Evolutionary conservation across 2,329 filamentous ascomycete genomes (phyloP), one percentile per base, ranked within the genome.

Genomic region (Neodidymelliopsis sp.): DNA sequence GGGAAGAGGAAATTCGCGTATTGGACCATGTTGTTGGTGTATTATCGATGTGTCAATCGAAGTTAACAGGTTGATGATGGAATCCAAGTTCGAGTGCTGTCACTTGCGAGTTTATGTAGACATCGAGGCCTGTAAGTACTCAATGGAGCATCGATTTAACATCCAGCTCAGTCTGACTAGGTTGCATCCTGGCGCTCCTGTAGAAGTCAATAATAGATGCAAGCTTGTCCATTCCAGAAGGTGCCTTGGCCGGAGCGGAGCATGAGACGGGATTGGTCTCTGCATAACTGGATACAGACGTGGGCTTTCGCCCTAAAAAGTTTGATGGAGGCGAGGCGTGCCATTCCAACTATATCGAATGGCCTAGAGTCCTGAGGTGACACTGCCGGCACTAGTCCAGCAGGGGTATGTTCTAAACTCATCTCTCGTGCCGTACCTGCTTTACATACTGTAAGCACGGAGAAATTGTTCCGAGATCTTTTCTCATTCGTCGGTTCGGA

Each of bases 1-100:
- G 49, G 49, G 13, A 52, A 52, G 13, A 52, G 42, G 22, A 52
- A 42, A 24, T 52, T 52, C 3, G 49, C 49, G 49, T 46, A 47
- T 29, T 50, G 40, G 3, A 50, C 47, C 47, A 50, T 50, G 4
- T 10, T 45, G 35, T n/a, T n/a, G n/a, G n/a, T n/a, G n/a, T n/a
- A 8, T 5, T 10, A n/a, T 10, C 10, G 13, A 13, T 16, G 13
- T 1, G 12, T 30, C 11, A n/a, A 16, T 4, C 12, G 13, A 11
- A 8, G n/a, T n/a, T n/a, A n/a, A n/a, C n/a, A n/a, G n/a, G n/a
- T n/a, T n/a, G n/a, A n/a, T n/a, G n/a, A n/a, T n/a, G n/a, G n/a
- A n/a, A n/a, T n/a, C n/a, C n/a, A n/a, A n/a, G n/a, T n/a, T n/a
- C n/a, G n/a, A 15, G 10, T 20, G 11, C 7, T 22, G 18, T 4